These are phyloP conservation scores for Sphaerosporella brunnea DNA, from an alignment of 495 filamentous ascomycete species.

Conservation along the genomic window DNA sequence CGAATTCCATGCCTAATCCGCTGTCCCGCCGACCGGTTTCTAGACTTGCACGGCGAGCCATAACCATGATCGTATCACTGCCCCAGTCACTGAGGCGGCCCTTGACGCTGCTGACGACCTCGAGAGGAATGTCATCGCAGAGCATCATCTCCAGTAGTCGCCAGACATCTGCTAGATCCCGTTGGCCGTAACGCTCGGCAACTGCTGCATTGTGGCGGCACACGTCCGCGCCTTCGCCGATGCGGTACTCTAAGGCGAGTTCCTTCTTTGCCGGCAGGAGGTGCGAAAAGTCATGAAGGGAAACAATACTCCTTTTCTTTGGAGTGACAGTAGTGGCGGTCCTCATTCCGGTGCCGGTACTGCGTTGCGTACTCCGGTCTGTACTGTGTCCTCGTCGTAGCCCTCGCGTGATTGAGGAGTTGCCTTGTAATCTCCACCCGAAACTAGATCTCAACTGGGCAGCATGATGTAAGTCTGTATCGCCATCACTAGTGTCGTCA, in stretches of 20 bases:
- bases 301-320: slow-evolving; percentile 40
- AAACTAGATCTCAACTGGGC: slow-evolving; percentile 15
- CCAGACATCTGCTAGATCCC: slow-evolving; percentile 72
- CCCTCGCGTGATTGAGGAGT: slow-evolving; percentile 9
- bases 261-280: slow-evolving; percentile 57
- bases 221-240: slow-evolving; percentile 61
- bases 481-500: slow-evolving; percentile 21
- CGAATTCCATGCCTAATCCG: slow-evolving; percentile 36
- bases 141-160: slow-evolving; percentile 59
- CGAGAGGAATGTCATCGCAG: slow-evolving; percentile 52
- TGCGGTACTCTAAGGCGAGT: slow-evolving; percentile 59
- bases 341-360: slow-evolving; percentile 21
- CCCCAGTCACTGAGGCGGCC: background rate
- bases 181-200: slow-evolving; percentile 51
- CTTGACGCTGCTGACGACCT: slow-evolving; percentile 29
- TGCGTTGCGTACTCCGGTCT: slow-evolving; percentile 24
- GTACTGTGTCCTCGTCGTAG: slow-evolving; percentile 20
- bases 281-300: slow-evolving; percentile 48
- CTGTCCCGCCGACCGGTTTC: slow-evolving; percentile 28
- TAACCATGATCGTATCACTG: slow-evolving; percentile 40
- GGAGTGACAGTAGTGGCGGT: slow-evolving; percentile 13
- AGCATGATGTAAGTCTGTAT: slow-evolving; percentile 15
- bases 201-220: slow-evolving; percentile 69
- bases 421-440: slow-evolving; percentile 20
- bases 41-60: slow-evolving; percentile 37